These are phyloP conservation scores for Xylariomycetidae sp. DNA, from an alignment of 2,329 filamentous ascomycete genomes.

Conservation along the genomic window DNA sequence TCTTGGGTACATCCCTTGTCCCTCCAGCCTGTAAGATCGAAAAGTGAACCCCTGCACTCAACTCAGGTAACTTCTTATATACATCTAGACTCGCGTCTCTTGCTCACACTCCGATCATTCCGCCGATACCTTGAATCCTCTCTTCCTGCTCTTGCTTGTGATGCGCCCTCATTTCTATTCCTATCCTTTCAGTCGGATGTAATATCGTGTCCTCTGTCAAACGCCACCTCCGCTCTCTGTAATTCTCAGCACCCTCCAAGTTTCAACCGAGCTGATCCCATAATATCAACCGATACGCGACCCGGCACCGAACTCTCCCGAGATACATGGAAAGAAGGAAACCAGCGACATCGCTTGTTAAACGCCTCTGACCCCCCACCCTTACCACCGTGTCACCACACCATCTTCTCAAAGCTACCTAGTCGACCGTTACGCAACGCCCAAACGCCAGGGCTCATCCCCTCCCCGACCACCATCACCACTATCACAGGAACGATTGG, in stretches of 20 bases:
- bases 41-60: constrained; percentile 17
- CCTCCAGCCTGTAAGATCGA: constrained; percentile 17
- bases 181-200: neutral
- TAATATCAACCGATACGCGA: no score
- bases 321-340: constrained; percentile 13
- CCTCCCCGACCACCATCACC: no score
- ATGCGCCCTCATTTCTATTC: neutral
- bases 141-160: constrained; percentile 8
- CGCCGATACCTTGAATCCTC: constrained; percentile 15
- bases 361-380: constrained; percentile 6
- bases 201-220: no score
- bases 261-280: constrained; percentile 2
- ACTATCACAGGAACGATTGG: no score
- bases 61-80: constrained; percentile 24
- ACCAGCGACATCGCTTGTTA: constrained; percentile 15
- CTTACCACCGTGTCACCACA: constrained; percentile 14
- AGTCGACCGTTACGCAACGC: no score
- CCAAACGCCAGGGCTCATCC: no score
- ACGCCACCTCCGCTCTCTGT: no score
- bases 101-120: constrained; percentile 17
- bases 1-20: constrained; percentile 19
- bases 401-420: constrained; percentile 10
- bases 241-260: neutral
- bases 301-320: constrained; percentile 6
- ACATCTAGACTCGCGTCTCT: constrained; percentile 15